These are phyloP conservation scores for Coemansia sp. DNA, from an alignment of 192 early-diverging fungal genomes.

Conservation along the genomic window DNA sequence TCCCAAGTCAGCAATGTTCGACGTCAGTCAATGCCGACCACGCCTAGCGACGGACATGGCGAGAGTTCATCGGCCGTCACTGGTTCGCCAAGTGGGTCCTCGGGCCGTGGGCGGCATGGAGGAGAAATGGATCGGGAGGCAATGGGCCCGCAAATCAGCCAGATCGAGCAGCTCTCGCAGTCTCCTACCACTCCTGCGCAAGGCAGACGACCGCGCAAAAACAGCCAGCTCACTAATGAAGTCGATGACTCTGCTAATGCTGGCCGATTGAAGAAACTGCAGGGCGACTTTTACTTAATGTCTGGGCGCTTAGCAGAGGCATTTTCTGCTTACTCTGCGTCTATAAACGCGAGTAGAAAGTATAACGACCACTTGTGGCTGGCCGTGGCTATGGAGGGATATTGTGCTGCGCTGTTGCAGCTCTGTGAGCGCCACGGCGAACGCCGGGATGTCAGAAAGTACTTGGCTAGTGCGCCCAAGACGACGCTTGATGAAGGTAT, in stretches of 20 bases:
- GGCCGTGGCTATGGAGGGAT: conserved; percentile 55
- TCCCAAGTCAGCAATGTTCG: conserved; percentile 25
- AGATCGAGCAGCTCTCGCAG: conserved; percentile 14
- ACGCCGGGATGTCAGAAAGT: conserved; percentile 15
- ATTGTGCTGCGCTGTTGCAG: conserved; percentile 51
- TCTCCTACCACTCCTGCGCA: background rate
- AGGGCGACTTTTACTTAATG: conserved; percentile 54
- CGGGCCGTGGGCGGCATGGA: conserved; percentile 30
- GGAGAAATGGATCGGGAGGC: conserved; percentile 49
- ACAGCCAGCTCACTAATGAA: conserved; percentile 7
- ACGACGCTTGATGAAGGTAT: background rate
- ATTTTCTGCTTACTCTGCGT: conserved; percentile 42
- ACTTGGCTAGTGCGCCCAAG: conserved; percentile 13
- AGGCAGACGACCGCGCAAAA: conserved; percentile 9
- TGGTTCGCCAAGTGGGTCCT: background rate
- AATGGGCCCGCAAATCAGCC: conserved; percentile 12
- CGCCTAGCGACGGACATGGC: background rate
- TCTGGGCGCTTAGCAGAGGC: conserved; percentile 49
- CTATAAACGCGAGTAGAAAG: conserved; percentile 30
- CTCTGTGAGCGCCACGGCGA: conserved; percentile 35
- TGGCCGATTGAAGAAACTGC: conserved; percentile 55
- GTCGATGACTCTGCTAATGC: conserved; percentile 12
- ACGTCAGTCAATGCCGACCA: conserved; percentile 14
- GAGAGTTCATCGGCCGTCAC: background rate
- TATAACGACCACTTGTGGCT: conserved; percentile 55